Base-by-base conservation (phyloP, 306 rosid genomes). In the Cyclanthera cordifolia region DNA sequence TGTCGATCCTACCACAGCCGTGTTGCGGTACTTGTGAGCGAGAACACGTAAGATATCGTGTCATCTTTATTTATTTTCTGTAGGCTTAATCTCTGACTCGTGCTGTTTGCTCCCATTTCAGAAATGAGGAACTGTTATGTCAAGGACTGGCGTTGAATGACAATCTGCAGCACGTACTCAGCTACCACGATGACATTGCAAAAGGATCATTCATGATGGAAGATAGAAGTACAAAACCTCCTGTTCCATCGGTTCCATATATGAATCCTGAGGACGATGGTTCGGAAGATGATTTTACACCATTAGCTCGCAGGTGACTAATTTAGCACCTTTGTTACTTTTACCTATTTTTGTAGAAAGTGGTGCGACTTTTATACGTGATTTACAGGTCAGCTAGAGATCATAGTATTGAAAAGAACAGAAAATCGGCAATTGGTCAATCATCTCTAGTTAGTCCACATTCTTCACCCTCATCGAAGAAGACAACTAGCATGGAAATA, bases 211-310 rank as follows among this genome's bases (percentile, higher is more conserved):
- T 82, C 46, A 39, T 46, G 34, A 30, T 64, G 43, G 88, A 51
- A 65, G 79, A 74, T 24, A 79, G 82, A 77, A 91, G 65, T 77
- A 72, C 82, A 28, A 95, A 79, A 53, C 75, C 91, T 75, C 57
- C 89, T 0, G 86, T 68, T 53, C 81, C 83, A 67, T 87, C 94
- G 20, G 85, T 85, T 75, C 83, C 82, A 73, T 83, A 81, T 78
- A 90, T 90, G 76, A 81, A 69, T 82, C 97, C 84, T 13, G 99
- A 94, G 77, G 97, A 94, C 43, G 97, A 90, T 61, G 96, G 83
- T 51, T 75, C 88, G 2, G 99, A 90, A 66, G 99, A 90, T 63
- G 95, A 94, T 67, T 85, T 86, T 73, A 58, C 83, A 69, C 97
- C 84, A 45, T 82, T 94, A 53, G 86, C 99, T 75, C 97, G 73